Evolutionary conservation across 148 eudicot genomes (phyloP), one percentile per base, ranked within the genome.

Genomic region (Limonium bicolor): DNA sequence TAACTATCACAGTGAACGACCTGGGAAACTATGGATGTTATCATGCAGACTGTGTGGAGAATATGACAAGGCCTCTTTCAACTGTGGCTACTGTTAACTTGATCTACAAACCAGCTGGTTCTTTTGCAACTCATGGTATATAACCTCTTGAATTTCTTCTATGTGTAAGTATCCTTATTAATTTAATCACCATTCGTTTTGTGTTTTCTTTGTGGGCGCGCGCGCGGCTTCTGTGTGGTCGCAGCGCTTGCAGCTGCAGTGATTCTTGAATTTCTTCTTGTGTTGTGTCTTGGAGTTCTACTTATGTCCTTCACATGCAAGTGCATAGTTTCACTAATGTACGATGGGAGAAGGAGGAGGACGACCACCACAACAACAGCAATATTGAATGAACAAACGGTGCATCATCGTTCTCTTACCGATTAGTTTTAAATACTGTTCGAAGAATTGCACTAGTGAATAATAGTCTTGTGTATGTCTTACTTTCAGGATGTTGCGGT

Each of bases 11-110:
- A 27, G 61, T 84, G 29, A 90, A 67, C 62, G 99, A 90, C 63
- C 52, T 84, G 69, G 99, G 99, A 55, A 80, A 78, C 66, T 82
- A 77, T 25, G 99, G 95, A 49, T 77, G 99, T 56, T n/a, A n/a
- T n/a, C 66, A 64, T 70, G 77, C 73, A 20, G 71, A 71, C 63
- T 85, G 85, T 56, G 24, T 36, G 10, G 65, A 64, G 44, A 75
- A 72, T 62, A 61, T 65, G 53, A 72, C 99, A 14, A 60, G 48
- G 56, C 71, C 95, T 41, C 85, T 80, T 43, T 60, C 58, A 26
- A 59, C 72, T 3, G 78, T 80, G 70, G 83, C 77, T 26, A 58
- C 66, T 34, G 52, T 80, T 25, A 65, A 73, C 42, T 77, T 90
- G 18, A 51, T 85, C 33, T 72, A 55, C 48, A 32, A 53, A 47